A percentile compares a stretch with the other conserved stretches of the same genome.
phyloP scores from a whole-genome alignment of 805 yeast genomes.

The Wickerhamiella azymoides region DNA sequence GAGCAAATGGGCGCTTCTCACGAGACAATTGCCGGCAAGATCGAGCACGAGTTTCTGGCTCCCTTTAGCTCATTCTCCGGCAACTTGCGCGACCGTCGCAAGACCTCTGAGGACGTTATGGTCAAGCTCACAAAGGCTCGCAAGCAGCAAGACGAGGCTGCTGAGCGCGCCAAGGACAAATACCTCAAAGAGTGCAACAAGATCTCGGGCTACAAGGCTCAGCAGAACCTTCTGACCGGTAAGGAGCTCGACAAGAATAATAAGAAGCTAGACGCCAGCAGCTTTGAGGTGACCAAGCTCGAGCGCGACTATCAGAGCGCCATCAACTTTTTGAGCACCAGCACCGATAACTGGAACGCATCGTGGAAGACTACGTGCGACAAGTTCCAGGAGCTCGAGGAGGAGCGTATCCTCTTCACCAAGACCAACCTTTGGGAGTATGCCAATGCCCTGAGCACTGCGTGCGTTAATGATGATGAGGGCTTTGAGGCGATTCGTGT shows the following conservation, averaged over 20 bases:
- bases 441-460: conserved; percentile 57
- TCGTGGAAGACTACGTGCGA: conserved; percentile 60
- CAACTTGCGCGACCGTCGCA: conserved; percentile 38
- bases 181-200: conserved; percentile 47
- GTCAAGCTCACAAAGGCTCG: conserved; percentile 40
- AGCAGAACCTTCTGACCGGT: conserved; percentile 57
- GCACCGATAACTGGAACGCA: conserved; percentile 48
- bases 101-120: conserved; percentile 44
- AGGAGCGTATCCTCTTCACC: conserved; percentile 54
- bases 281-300: conserved; percentile 29
- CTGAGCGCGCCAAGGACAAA: conserved; percentile 28
- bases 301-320: conserved; percentile 47
- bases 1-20: conserved; percentile 45
- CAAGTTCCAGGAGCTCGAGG: conserved; percentile 53
- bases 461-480: conserved; percentile 68
- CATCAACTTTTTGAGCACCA: conserved; percentile 38
- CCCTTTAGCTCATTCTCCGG: conserved; percentile 42
- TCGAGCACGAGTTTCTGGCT: conserved; percentile 36
- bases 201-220: conserved; percentile 45
- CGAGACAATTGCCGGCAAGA: conserved; percentile 35
- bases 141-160: conserved; percentile 23
- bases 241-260: conserved; percentile 52
- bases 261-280: conserved; percentile 39
- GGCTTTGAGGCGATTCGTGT: conserved; percentile 59
- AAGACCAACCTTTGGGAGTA: conserved; percentile 66